These are phyloP conservation scores for Asterionellopsis glacialis DNA, from an alignment of 108 stramenopile genomes.

Conservation along the genomic window DNA sequence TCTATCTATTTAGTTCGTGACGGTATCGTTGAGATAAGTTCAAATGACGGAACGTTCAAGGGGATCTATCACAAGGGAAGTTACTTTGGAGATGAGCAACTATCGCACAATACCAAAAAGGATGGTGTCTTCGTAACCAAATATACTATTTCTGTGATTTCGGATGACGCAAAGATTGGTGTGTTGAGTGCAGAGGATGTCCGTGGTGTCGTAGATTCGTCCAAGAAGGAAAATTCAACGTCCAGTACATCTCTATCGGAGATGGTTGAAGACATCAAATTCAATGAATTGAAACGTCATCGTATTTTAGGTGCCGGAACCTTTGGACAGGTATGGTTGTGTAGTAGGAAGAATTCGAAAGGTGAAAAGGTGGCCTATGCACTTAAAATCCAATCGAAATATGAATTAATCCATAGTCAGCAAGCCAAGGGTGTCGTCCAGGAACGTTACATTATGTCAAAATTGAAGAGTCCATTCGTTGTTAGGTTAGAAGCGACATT, in stretches of 20 bases:
- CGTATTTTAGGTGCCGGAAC: constrained; percentile 87
- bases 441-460: constrained; percentile 81
- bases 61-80: constrained; percentile 41
- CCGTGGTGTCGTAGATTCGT: constrained; percentile 48
- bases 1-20: constrained; percentile 58
- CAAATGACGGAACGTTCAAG: constrained; percentile 16
- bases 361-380: constrained; percentile 55
- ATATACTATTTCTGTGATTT: constrained; percentile 40
- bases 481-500: constrained; percentile 81
- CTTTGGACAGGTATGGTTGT: constrained; percentile 93
- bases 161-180: constrained; percentile 60
- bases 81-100: constrained; percentile 69
- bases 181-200: constrained; percentile 55
- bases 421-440: constrained; percentile 75
- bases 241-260: neutral
- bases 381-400: constrained; percentile 83
- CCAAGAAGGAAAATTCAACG: constrained; percentile 3
- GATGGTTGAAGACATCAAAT: constrained; percentile 6
- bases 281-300: constrained; percentile 41
- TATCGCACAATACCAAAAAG: constrained; percentile 22
- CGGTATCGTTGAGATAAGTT: constrained; percentile 44
- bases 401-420: constrained; percentile 78
- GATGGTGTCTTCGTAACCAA: constrained; percentile 19
- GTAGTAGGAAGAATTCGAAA: constrained; percentile 33
- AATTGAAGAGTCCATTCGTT: constrained; percentile 90